These are phyloP conservation scores for Pseudevernia furfuracea DNA, from an alignment of 495 filamentous ascomycete genomes.

Conservation along the genomic window DNA sequence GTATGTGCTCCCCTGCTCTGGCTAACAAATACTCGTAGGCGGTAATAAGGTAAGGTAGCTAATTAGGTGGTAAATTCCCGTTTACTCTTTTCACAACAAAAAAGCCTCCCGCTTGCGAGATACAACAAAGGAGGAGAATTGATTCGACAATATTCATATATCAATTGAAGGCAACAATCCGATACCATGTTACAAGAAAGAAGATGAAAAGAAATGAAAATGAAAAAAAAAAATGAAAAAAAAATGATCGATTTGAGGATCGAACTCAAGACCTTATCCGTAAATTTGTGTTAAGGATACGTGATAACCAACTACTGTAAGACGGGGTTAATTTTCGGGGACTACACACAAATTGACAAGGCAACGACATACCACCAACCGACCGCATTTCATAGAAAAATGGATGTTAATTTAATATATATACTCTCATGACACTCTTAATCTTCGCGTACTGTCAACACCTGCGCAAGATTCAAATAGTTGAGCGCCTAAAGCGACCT, in stretches of 20 bases:
- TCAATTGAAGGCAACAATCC: conserved; percentile 16
- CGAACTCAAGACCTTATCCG: conserved; percentile 28
- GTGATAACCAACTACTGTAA: conserved; percentile 26
- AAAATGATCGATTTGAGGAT: conserved; percentile 27
- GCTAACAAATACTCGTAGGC: conserved; percentile 16
- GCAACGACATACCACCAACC: conserved; percentile 15
- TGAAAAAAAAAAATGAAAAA: conserved; percentile 4
- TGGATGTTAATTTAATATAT: conserved; percentile 4
- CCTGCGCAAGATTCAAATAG: conserved; percentile 1
- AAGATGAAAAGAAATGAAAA: conserved; percentile 11
- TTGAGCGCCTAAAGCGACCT: background rate
- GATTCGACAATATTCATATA: background rate
- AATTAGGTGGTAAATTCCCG: conserved; percentile 15
- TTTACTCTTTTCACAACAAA: conserved; percentile 11
- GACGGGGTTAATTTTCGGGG: conserved; percentile 13
- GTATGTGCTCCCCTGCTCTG: too few species aligned
- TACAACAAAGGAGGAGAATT: conserved; percentile 11
- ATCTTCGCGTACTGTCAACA: background rate
- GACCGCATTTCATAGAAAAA: background rate
- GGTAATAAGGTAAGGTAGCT: conserved; percentile 12
- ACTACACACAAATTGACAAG: conserved; percentile 23
- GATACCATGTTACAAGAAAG: conserved; percentile 15
- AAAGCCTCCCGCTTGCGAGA: conserved; percentile 8
- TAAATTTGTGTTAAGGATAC: conserved; percentile 28
- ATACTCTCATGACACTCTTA: conserved; percentile 6